phyloP scores from a whole-genome alignment of 768 basidiomycete genomes.

The Boletales sp. region DNA sequence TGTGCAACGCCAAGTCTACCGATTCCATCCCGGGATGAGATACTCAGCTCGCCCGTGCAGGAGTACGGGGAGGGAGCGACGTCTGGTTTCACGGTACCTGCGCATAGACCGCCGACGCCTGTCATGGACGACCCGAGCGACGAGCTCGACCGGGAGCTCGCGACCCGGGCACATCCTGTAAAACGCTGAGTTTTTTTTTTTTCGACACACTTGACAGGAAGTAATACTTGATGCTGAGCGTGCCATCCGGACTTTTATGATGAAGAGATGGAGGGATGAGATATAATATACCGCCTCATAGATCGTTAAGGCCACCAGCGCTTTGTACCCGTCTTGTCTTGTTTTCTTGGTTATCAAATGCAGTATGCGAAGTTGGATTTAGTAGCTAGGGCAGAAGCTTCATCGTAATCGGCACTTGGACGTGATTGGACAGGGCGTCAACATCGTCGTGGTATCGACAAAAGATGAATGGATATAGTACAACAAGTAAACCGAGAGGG shows the following conservation, averaged over 20 bases:
- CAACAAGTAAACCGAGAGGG: not conserved
- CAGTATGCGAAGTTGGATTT: too few relatives aligned
- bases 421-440: too few relatives aligned
- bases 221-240: not conserved
- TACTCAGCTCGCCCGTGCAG: constrained; percentile 68
- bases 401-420: too few relatives aligned
- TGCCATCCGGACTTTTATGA: too few relatives aligned
- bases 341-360: too few relatives aligned
- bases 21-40: constrained; percentile 78
- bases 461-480: not conserved
- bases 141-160: constrained; percentile 84
- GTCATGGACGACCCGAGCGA: constrained; percentile 84
- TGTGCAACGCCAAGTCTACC: constrained; percentile 50
- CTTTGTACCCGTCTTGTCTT: too few relatives aligned
- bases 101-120: constrained; percentile 55
- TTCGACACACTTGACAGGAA: not conserved
- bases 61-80: constrained; percentile 62
- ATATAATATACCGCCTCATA: too few relatives aligned
- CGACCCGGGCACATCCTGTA: constrained; percentile 54
- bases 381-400: too few relatives aligned
- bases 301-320: too few relatives aligned
- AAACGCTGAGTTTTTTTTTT: constrained; percentile 18
- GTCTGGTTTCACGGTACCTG: constrained; percentile 56
- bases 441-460: not conserved
- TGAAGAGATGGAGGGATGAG: too few relatives aligned